Evolutionary conservation across 2,329 filamentous ascomycete species (phyloP).

Genomic region (Xylaria arbuscula): DNA sequence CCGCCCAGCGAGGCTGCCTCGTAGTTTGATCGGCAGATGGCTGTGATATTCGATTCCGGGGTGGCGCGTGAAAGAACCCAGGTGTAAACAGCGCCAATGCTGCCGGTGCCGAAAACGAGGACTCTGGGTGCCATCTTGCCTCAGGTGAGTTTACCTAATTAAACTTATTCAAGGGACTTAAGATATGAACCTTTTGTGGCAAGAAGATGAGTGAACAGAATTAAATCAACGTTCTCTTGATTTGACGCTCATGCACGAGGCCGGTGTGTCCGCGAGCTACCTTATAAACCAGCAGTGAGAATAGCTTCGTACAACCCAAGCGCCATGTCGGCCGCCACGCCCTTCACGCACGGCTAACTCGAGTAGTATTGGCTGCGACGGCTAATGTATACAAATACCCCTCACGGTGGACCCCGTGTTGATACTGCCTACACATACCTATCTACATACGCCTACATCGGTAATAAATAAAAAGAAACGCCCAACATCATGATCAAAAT

Average conservation of each 20-base stretch:
- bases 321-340: too few relatives aligned
- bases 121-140: slow-evolving; percentile 37
- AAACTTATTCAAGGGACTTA: not conserved
- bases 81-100: slow-evolving; percentile 48
- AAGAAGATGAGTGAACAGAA: too few relatives aligned
- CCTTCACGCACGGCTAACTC: too few relatives aligned
- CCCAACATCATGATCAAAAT: not conserved
- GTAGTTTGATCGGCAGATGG: slow-evolving; percentile 51
- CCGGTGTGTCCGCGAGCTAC: not conserved
- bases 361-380: not conserved
- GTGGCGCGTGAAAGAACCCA: slow-evolving; percentile 43
- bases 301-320: not conserved
- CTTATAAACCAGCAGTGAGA: not conserved
- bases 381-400: not conserved
- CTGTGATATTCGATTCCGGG: slow-evolving; percentile 44
- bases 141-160: not conserved
- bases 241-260: too few relatives aligned
- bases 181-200: not conserved
- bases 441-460: too few relatives aligned
- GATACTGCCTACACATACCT: not conserved
- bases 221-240: too few relatives aligned
- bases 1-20: slow-evolving; percentile 44
- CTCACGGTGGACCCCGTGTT: not conserved
- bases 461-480: not conserved
- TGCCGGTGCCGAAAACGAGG: slow-evolving; percentile 52